phyloP scores from a whole-genome alignment of 2,329 filamentous ascomycete genomes.

The Talaromyces sp. region DNA sequence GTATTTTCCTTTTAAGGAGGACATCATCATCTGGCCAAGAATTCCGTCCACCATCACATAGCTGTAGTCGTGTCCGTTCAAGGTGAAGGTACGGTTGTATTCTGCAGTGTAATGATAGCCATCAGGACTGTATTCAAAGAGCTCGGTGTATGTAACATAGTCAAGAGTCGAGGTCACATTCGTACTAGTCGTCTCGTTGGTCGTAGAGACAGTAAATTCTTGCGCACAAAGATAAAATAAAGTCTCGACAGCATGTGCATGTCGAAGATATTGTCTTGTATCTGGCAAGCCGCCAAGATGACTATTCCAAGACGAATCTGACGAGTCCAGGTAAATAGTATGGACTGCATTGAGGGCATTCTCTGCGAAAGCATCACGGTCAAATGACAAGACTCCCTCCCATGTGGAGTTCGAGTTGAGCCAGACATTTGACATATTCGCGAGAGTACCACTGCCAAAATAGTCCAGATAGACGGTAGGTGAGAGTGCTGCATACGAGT shows the following conservation, averaged over 20 bases:
- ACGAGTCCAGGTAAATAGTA: background rate
- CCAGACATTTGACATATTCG: background rate
- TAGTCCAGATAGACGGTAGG: background rate
- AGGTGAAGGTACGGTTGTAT: background rate
- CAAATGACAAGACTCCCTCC: background rate
- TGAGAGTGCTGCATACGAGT: background rate
- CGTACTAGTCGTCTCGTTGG: background rate
- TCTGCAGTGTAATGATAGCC: background rate
- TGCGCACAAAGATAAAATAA: background rate
- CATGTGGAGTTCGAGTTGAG: background rate
- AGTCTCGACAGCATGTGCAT: background rate
- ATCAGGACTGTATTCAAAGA: background rate
- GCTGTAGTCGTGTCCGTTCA: background rate
- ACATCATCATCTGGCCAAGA: background rate
- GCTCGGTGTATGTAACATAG: background rate
- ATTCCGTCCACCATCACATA: background rate
- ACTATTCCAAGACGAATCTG: background rate
- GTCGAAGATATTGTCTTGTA: background rate
- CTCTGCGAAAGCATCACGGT: background rate
- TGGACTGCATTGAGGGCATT: background rate
- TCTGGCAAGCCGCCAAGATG: background rate
- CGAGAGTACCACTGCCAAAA: background rate
- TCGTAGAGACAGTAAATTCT: background rate
- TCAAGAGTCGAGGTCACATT: background rate
- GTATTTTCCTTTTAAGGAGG: background rate